These are phyloP conservation scores for Cytospora schulzeri DNA, from an alignment of 2,329 filamentous ascomycete genomes.

Conservation along the genomic window DNA sequence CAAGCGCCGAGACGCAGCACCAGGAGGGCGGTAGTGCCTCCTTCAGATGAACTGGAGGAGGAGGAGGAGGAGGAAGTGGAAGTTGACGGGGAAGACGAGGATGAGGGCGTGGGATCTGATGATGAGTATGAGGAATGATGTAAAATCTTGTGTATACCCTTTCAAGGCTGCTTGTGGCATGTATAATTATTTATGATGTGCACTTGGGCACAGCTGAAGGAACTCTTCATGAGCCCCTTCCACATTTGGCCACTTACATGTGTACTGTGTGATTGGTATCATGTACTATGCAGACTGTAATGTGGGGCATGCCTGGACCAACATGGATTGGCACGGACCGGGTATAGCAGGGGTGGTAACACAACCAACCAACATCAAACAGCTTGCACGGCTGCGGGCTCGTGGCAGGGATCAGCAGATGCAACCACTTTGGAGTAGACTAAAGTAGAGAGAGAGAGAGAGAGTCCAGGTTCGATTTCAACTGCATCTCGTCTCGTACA, in stretches of 20 bases:
- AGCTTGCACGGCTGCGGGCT: not conserved
- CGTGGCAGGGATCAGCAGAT: not conserved
- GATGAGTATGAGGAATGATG: conserved; percentile 23
- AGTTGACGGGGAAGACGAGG: conserved; percentile 31
- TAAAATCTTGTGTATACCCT: conserved; percentile 6
- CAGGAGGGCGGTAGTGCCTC: conserved; percentile 13
- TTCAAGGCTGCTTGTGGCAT: not conserved
- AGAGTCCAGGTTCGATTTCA: not conserved
- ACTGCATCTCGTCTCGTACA: not conserved
- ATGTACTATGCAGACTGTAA: not conserved
- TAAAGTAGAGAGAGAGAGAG: no score
- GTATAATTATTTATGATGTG: no score
- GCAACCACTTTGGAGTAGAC: not conserved
- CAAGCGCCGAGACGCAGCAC: conserved; percentile 3
- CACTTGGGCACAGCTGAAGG: not conserved
- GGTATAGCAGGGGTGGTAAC: not conserved
- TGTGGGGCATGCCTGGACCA: not conserved
- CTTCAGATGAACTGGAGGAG: conserved; percentile 32
- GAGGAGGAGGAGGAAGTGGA: conserved; percentile 30
- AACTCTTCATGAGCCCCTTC: not conserved
- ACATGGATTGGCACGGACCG: not conserved
- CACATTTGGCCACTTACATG: not conserved
- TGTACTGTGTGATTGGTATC: not conserved
- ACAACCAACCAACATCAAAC: not conserved
- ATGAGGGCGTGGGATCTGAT: conserved; percentile 28